Conservation (phyloP, 352 stramenopile species). For the Phytophthora aleatoria region DNA sequence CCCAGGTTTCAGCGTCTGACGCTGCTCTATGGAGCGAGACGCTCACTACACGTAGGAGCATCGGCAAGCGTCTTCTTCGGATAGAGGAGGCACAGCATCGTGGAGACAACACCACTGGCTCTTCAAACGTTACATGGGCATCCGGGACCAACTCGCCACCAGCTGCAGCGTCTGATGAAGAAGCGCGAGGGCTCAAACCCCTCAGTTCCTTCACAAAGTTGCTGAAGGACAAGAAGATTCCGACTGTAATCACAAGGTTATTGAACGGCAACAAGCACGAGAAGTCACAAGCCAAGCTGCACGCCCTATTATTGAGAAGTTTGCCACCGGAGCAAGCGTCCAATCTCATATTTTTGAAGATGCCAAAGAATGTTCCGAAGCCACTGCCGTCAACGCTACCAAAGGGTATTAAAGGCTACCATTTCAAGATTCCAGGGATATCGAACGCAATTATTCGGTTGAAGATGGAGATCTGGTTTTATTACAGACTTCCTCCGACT, state of each 20-base stretch:
- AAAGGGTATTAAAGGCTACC: background rate
- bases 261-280: conserved; percentile 5
- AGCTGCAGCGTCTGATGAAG: background rate
- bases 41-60: background rate
- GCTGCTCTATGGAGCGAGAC: background rate
- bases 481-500: conserved; percentile 7
- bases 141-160: background rate
- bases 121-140: background rate
- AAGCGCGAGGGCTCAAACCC: conserved; percentile 11
- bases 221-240: conserved; percentile 12
- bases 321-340: conserved; percentile 4
- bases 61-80: background rate
- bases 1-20: background rate
- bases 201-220: background rate
- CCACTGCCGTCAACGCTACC: conserved; percentile 6
- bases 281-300: conserved; percentile 11
- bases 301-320: conserved; percentile 8
- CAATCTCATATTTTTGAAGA: conserved; percentile 15
- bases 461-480: conserved; percentile 20
- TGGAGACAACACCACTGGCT: background rate
- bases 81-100: background rate
- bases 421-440: conserved; percentile 17
- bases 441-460: conserved; percentile 3
- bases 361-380: conserved; percentile 9
- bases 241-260: background rate